A percentile compares a stretch with the other conserved stretches of the same genome.
Evolutionary conservation across 352 stramenopile species (phyloP).

Genomic region (Globisporangium solare): DNA sequence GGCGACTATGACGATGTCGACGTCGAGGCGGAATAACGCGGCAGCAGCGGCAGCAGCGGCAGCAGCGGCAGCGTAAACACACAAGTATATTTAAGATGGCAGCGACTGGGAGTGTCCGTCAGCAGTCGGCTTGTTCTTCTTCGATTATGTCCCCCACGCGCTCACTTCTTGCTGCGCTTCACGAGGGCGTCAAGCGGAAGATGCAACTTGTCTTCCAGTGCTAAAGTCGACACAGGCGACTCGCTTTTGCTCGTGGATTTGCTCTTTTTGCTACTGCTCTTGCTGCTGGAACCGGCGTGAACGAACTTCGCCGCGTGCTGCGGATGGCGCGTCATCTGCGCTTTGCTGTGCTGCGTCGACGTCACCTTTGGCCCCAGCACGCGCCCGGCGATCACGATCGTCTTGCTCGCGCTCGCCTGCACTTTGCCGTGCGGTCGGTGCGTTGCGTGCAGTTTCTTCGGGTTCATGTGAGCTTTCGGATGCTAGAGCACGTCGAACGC

Average conservation of each 20-base stretch:
- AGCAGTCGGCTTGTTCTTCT: background rate
- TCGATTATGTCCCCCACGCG: background rate
- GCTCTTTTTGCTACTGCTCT: conserved; percentile 2
- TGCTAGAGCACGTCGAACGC: background rate
- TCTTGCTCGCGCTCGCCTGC: conserved; percentile 23
- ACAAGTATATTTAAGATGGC: conserved; percentile 12
- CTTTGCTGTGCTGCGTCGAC: conserved; percentile 17
- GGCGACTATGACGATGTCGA: background rate
- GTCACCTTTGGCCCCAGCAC: conserved; percentile 50
- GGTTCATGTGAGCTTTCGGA: conserved; percentile 18
- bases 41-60: background rate
- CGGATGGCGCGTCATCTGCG: conserved; percentile 22
- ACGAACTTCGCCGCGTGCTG: conserved; percentile 20
- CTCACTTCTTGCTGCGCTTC: conserved; percentile 18
- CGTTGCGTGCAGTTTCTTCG: conserved; percentile 43
- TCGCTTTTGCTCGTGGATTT: background rate
- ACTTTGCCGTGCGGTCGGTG: conserved; percentile 50
- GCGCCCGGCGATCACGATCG: conserved; percentile 55
- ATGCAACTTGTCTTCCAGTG: conserved; percentile 58
- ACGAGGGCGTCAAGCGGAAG: conserved; percentile 68
- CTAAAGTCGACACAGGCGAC: conserved; percentile 20
- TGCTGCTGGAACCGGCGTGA: conserved; percentile 7
- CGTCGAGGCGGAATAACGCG: background rate
- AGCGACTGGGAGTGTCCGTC: background rate
- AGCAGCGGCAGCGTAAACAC: conserved; percentile 11